phyloP scores from a whole-genome alignment of 2,329 filamentous ascomycete species.

The Ceratocystis smalleyi region DNA sequence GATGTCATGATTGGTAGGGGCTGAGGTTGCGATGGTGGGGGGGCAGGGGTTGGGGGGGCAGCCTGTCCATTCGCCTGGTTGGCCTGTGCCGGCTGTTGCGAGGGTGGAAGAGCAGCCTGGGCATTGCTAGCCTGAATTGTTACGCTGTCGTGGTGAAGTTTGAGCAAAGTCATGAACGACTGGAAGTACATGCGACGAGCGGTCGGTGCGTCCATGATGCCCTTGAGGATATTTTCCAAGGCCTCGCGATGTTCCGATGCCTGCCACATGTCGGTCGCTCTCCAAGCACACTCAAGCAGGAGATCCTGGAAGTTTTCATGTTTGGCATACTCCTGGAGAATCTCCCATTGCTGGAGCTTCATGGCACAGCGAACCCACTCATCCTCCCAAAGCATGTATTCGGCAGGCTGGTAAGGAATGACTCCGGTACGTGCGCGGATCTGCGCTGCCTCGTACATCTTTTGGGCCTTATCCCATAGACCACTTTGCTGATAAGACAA shows the following conservation, averaged over 20 bases:
- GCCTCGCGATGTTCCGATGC: slow-evolving; percentile 73
- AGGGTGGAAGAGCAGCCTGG: slow-evolving; percentile 41
- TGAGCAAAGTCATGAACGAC: slow-evolving; percentile 91
- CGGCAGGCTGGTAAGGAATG: slow-evolving; percentile 87
- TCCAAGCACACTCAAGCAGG: slow-evolving; percentile 87
- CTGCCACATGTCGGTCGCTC: slow-evolving; percentile 89
- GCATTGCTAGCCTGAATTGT: slow-evolving; percentile 37
- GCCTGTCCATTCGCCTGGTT: slow-evolving; percentile 11
- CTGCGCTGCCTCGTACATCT: slow-evolving; percentile 89
- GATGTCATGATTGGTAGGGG: slow-evolving; percentile 22
- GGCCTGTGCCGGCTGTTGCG: background rate
- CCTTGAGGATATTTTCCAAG: slow-evolving; percentile 85
- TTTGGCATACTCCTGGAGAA: slow-evolving; percentile 92
- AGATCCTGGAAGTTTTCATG: slow-evolving; percentile 98
- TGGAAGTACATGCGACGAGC: slow-evolving; percentile 92
- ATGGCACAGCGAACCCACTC: slow-evolving; percentile 97
- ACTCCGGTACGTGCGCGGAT: slow-evolving; percentile 92
- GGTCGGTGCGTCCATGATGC: slow-evolving; percentile 92
- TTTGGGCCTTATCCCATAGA: slow-evolving; percentile 98
- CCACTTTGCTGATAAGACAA: slow-evolving; percentile 97
- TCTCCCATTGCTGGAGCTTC: slow-evolving; percentile 98
- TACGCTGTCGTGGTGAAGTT: slow-evolving; percentile 46
- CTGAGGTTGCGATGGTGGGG: background rate
- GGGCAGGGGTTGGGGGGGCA: background rate
- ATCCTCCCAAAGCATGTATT: slow-evolving; percentile 99